Conservation (phyloP, 306 rosid genomes). For the Fragaria nilgerrensis region DNA sequence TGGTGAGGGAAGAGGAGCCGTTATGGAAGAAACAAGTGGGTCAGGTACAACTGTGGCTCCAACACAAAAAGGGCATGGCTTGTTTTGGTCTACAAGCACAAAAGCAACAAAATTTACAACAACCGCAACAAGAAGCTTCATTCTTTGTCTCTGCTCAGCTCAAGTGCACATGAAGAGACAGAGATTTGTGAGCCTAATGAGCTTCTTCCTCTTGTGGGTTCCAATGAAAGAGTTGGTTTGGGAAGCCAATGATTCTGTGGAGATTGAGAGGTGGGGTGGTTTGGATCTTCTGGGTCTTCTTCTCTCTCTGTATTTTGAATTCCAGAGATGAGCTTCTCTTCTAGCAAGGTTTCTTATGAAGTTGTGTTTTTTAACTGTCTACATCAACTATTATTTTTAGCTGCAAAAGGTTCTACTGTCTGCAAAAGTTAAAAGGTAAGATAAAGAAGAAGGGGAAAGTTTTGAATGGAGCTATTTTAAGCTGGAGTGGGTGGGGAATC, state of each 20-base stretch:
- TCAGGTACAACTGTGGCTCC: conserved; percentile 33
- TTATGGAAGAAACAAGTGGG: conserved; percentile 33
- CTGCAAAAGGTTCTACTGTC: conserved; percentile 1
- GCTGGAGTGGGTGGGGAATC: conserved; percentile 5
- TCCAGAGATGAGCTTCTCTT: background rate
- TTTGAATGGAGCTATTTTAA: conserved; percentile 6
- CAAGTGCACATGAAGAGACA: conserved; percentile 30
- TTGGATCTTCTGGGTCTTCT: conserved; percentile 24
- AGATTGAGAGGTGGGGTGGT: conserved; percentile 11
- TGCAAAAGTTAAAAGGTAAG: background rate
- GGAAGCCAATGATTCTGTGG: conserved; percentile 2
- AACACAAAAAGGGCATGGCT: conserved; percentile 39
- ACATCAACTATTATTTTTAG: background rate
- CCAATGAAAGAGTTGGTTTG: conserved; percentile 10
- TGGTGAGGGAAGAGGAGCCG: conserved; percentile 39
- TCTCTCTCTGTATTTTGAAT: conserved; percentile 11
- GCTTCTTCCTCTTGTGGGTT: conserved; percentile 13
- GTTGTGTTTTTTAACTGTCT: conserved; percentile 24
- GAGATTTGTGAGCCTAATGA: conserved; percentile 11
- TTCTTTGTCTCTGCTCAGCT: conserved; percentile 30
- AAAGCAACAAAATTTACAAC: background rate
- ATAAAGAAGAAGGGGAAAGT: conserved; percentile 14
- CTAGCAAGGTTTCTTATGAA: background rate
- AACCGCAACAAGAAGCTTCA: conserved; percentile 39
- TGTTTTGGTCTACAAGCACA: conserved; percentile 38